Evolutionary conservation across 2,329 filamentous ascomycete species (phyloP), one percentile per base, ranked within the genome.

Genomic region (Cercospora sesami): DNA sequence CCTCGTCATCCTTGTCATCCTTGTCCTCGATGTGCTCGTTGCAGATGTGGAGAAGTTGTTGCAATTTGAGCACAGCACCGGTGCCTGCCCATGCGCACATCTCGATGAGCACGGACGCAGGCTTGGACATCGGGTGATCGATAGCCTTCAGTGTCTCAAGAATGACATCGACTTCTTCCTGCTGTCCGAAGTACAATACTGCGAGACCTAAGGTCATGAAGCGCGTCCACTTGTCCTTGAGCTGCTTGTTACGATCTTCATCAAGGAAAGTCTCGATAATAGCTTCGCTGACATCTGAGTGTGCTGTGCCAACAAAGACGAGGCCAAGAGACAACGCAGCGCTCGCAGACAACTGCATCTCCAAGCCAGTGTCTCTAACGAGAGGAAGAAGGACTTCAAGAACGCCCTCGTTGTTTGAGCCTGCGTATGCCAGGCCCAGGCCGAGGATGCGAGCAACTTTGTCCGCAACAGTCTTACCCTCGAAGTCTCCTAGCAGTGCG

Each of bases 11-110:
- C 39, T 79, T 75, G 28, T 75, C 74, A 48, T 96, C 93, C 64
- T 91, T 90, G 72, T 97, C 94, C 75, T 98, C 95, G 72, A 97
- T 91, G 76, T 97, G 93, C 81, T 98, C 94, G 76, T 97, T 98
- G 85, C 95, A 99, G 77, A 98, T 94, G 80, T 98, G 95, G 55
- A 99, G 88, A 69, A 99, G 87, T 80, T 98, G 94, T 80, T 99
- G 95, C 65, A 99, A 89, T 85, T 99, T 99, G 73, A 99, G 84
- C 66, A 99, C 95, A 8, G 95, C 94, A 71, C 96, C 95, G 57
- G 96, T 99, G 66, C 95, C 95, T 60, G 95, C 95, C 93, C 94
- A 99, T 4, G 95, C 95, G 78, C 96, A 99, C 65, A 98, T 96
- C 77, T 97, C 94, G 16, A 94, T 93, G 69, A 99, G 87, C 5